phyloP scores from a whole-genome alignment of 2,329 filamentous ascomycete genomes.

The Xylariaceae sp. region DNA sequence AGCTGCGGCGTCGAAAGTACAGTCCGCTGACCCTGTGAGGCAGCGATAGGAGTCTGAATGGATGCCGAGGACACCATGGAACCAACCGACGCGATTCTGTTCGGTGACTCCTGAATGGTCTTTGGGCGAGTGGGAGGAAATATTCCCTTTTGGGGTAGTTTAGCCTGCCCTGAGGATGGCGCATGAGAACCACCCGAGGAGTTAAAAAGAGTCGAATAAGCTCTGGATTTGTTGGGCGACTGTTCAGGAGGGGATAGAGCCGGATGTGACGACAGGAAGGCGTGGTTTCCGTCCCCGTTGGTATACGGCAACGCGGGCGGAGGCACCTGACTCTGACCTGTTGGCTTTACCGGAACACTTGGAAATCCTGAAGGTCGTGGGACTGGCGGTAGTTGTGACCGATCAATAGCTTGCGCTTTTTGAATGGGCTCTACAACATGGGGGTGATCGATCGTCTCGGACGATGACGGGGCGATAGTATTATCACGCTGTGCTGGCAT shows the following conservation, averaged over 20 bases:
- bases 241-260: constrained; percentile 40
- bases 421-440: constrained; percentile 15
- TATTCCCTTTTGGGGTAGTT: constrained; percentile 32
- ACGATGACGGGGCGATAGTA: constrained; percentile 23
- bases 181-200: constrained; percentile 28
- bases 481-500: constrained; percentile 11
- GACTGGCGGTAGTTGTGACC: constrained; percentile 22
- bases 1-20: constrained; percentile 35
- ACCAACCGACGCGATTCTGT: constrained; percentile 22
- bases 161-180: constrained; percentile 19
- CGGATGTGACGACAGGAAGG: constrained; percentile 43
- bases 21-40: constrained; percentile 16
- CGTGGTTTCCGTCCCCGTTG: constrained; percentile 35
- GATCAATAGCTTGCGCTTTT: constrained; percentile 10
- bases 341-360: constrained; percentile 30
- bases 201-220: constrained; percentile 38
- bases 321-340: constrained; percentile 27
- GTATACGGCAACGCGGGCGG: constrained; percentile 29
- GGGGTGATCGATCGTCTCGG: constrained; percentile 15
- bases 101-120: constrained; percentile 22
- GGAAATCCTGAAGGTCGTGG: constrained; percentile 19
- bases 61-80: constrained; percentile 25
- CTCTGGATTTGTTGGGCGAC: constrained; percentile 39
- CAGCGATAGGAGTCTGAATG: constrained; percentile 25
- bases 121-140: constrained; percentile 31